phyloP scores from a whole-genome alignment of 2,329 filamentous ascomycete genomes.

The Colletotrichum orchidophilum region DNA sequence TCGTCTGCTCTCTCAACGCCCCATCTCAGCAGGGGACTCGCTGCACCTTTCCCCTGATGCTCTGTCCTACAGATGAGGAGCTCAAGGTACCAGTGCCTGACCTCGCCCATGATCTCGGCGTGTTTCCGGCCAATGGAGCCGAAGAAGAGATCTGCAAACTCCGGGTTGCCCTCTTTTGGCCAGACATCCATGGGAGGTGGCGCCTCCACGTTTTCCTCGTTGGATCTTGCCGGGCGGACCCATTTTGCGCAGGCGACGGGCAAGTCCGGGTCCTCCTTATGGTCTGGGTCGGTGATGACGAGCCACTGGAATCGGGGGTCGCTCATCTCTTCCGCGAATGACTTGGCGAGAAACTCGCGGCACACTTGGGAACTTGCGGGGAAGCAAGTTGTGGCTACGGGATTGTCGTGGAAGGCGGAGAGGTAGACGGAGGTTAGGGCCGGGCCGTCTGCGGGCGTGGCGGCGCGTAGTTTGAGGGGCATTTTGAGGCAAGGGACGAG shows the following conservation, averaged over 20 bases:
- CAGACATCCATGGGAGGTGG: constrained; percentile 41
- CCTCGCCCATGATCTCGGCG: constrained; percentile 47
- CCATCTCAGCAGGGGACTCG: constrained; percentile 55
- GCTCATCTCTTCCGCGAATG: constrained; percentile 49
- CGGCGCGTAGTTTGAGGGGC: constrained; percentile 47
- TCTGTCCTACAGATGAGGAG: constrained; percentile 53
- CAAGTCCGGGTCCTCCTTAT: constrained; percentile 28
- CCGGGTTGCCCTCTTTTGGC: constrained; percentile 49
- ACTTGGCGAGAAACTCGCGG: constrained; percentile 46
- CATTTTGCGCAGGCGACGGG: constrained; percentile 60
- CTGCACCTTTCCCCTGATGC: constrained; percentile 57
- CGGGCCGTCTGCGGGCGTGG: constrained; percentile 50
- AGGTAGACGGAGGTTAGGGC: constrained; percentile 54
- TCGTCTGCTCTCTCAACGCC: constrained; percentile 56
- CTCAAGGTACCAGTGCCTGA: constrained; percentile 60
- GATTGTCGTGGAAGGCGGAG: constrained; percentile 52
- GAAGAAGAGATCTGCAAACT: constrained; percentile 52
- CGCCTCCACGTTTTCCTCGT: constrained; percentile 37
- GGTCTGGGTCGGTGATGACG: constrained; percentile 47
- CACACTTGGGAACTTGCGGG: constrained; percentile 39
- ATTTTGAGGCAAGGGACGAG: constrained; percentile 19
- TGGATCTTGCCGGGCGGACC: constrained; percentile 43
- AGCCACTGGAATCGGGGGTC: constrained; percentile 50
- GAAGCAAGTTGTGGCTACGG: constrained; percentile 50
- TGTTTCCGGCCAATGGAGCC: constrained; percentile 46